These are phyloP conservation scores for Vachellia pachyceras DNA, from an alignment of 306 rosid species.

Conservation along the genomic window DNA sequence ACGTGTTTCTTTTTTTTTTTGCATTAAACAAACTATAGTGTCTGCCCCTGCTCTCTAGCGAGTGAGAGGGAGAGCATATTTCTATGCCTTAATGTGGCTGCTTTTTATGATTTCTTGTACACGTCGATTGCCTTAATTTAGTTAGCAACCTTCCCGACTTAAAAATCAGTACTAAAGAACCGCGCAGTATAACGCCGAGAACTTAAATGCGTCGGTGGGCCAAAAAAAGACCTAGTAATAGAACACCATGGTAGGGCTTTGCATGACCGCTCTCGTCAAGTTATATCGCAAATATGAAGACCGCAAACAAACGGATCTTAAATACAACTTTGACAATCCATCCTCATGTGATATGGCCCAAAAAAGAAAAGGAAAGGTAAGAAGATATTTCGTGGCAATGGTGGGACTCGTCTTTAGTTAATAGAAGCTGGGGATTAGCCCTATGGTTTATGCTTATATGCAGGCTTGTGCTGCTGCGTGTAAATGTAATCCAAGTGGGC, in stretches of 20 bases:
- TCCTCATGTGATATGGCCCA: neutral
- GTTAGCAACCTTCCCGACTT: neutral
- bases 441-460: neutral
- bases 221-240: neutral
- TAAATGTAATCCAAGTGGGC: conserved; percentile 75
- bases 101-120: neutral
- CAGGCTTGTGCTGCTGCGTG: conserved; percentile 56
- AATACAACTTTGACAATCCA: neutral
- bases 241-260: neutral
- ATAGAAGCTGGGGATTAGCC: neutral
- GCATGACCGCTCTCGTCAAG: neutral
- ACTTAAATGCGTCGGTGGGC: neutral
- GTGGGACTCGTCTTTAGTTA: neutral
- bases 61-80: neutral
- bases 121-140: neutral
- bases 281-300: neutral
- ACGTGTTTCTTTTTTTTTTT: neutral
- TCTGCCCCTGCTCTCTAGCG: neutral
- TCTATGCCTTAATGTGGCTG: neutral
- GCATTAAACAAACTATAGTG: neutral
- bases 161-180: neutral
- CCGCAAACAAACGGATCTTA: neutral
- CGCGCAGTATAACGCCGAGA: neutral
- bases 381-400: neutral
- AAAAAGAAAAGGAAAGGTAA: neutral